Percentiles rank a stretch among this genome's conserved stretches.
Evolutionary conservation across 2,329 filamentous ascomycete genomes (phyloP).

Genomic region (Xylariaceae sp.): DNA sequence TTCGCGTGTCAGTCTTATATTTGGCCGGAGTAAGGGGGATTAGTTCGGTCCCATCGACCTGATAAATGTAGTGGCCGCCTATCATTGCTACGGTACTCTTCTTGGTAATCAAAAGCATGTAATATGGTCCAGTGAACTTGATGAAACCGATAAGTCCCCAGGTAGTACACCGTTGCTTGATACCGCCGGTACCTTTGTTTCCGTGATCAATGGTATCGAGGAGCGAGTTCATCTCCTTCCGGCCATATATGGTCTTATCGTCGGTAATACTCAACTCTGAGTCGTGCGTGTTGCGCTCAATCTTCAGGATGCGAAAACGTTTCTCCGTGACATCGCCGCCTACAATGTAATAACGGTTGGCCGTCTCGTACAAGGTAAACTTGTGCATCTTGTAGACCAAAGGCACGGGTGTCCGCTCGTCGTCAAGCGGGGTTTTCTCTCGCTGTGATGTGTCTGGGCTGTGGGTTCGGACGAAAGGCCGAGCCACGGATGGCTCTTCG

Average conservation of each 20-base stretch:
- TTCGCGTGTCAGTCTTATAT: constrained; percentile 77
- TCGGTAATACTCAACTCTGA: constrained; percentile 82
- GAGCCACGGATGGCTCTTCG: constrained; percentile 64
- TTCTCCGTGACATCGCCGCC: constrained; percentile 90
- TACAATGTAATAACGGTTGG: constrained; percentile 90
- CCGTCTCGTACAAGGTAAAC: constrained; percentile 97
- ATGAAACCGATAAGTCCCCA: constrained; percentile 97
- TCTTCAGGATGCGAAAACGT: constrained; percentile 90
- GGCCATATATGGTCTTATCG: constrained; percentile 93
- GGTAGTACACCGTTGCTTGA: constrained; percentile 86
- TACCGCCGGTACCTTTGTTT: constrained; percentile 86
- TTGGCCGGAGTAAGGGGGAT: constrained; percentile 82
- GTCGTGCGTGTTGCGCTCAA: constrained; percentile 86
- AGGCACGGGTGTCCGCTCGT: constrained; percentile 42
- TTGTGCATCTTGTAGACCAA: constrained; percentile 81
- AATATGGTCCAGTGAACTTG: constrained; percentile 92
- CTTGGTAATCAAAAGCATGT: constrained; percentile 97
- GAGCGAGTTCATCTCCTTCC: constrained; percentile 91
- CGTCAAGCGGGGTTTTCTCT: constrained; percentile 36
- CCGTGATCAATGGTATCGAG: constrained; percentile 94
- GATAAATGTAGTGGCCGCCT: constrained; percentile 94
- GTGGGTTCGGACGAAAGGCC: constrained; percentile 62
- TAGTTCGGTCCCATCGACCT: constrained; percentile 91
- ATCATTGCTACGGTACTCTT: constrained; percentile 95
- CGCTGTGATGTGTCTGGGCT: constrained; percentile 54